Evolutionary conservation across 768 basidiomycete species (phyloP), one percentile per base, ranked within the genome.

Genomic region (Coprinellus aureogranulatus): DNA sequence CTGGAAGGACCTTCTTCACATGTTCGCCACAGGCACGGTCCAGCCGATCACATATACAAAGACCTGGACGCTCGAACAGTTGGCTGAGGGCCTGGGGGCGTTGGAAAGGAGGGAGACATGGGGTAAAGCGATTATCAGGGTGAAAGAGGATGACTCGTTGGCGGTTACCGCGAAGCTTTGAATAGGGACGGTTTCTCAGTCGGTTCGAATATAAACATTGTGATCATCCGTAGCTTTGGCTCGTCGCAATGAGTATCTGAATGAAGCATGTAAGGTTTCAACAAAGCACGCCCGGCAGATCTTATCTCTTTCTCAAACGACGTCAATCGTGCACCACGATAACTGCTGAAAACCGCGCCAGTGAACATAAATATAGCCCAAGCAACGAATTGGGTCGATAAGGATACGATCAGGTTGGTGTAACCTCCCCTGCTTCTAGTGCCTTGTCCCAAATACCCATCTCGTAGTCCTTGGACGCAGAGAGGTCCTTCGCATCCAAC

Each of bases 31-130:
- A 4, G 85, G 85, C 4, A 80, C 81, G 55, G 72, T 87, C 12
- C 82, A 81, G 50, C 92, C 94, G 1, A 77, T 92, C 2, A 74
- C 84, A 11, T 98, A 90, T 67, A 74, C 81, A 10, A 79, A 85
- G 50, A 66, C 88, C 1, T 97, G 84, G 70, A 69, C 89, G 0
- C 72, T 98, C 1, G 88, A 90, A 25, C 72, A 70, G 9, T 72
- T 94, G 2, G 72, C 80, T 2, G 83, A 87, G 1, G 96, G 89
- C 1, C 72, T 98, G 50, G 67, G 66, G 14, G 93, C 90, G 25
- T 72, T 98, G 20, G 94, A 94, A 66, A 77, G 76, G 46, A 77
- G 96, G 61, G 83, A 91, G 72, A 95, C 94, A 4, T 98, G 94
- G 92, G 96, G 96, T 0, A 98, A 98, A 67, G 90, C 80, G 0